Evolutionary conservation across 768 basidiomycete species (phyloP).

Genomic region (Suillus cothurnatus): DNA sequence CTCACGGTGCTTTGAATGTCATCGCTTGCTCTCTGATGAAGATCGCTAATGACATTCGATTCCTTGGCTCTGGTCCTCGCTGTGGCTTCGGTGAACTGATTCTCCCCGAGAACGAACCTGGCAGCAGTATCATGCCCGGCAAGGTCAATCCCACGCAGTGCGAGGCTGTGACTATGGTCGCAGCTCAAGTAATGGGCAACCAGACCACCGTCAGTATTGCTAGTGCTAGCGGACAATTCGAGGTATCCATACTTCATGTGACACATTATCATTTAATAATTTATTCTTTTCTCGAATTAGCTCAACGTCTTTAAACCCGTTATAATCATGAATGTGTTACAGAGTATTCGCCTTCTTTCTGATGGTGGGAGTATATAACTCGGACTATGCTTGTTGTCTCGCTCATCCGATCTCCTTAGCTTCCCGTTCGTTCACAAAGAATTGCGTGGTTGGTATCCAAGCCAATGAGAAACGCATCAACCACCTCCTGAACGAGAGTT

Average conservation of each 20-base stretch:
- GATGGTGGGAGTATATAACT: slow-evolving; percentile 63
- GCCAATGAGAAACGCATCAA: slow-evolving; percentile 95
- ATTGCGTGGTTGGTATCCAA: slow-evolving; percentile 94
- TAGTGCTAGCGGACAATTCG: slow-evolving; percentile 95
- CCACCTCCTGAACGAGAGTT: slow-evolving; percentile 86
- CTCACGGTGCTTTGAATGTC: slow-evolving; percentile 95
- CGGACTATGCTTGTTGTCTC: slow-evolving; percentile 3
- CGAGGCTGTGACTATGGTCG: slow-evolving; percentile 98
- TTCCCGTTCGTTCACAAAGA: slow-evolving; percentile 92
- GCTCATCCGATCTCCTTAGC: slow-evolving; percentile 42
- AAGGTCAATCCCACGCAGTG: slow-evolving; percentile 99
- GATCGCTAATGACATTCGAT: slow-evolving; percentile 99
- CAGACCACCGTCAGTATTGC: slow-evolving; percentile 91
- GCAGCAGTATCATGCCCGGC: slow-evolving; percentile 99
- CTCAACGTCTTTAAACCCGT: slow-evolving; percentile 99
- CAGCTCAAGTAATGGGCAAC: slow-evolving; percentile 98
- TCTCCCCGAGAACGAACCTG: slow-evolving; percentile 98
- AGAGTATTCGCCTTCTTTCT: slow-evolving; percentile 89
- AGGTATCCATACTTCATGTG: slow-evolving; percentile 49
- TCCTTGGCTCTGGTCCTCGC: slow-evolving; percentile 95
- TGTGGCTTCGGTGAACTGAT: slow-evolving; percentile 95
- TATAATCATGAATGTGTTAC: slow-evolving; percentile 96
- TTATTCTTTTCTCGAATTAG: slow-evolving; percentile 39
- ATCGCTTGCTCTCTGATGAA: slow-evolving; percentile 98
- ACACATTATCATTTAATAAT: slow-evolving; percentile 12